Conservation (phyloP, 768 basidiomycete genomes). For the Lentinula raphanica region DNA sequence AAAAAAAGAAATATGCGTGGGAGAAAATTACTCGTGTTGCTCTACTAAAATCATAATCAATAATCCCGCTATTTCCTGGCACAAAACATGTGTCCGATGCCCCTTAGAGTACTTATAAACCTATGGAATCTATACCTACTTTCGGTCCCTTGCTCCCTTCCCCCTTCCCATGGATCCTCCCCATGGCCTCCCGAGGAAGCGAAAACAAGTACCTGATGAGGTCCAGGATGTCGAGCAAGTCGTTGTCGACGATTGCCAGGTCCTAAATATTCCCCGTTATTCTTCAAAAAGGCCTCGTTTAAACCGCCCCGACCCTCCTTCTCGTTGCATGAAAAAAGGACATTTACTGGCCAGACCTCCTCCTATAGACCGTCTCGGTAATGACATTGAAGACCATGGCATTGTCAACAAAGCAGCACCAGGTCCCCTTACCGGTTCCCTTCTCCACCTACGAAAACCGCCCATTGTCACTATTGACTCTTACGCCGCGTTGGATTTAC, state of each 20-base stretch:
- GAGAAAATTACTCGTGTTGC: background rate
- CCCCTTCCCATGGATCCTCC: constrained; percentile 51
- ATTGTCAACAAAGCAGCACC: constrained; percentile 37
- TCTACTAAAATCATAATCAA: background rate
- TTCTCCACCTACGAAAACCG: constrained; percentile 28
- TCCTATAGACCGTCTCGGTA: constrained; percentile 28
- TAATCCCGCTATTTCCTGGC: constrained; percentile 8
- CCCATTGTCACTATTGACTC: constrained; percentile 18
- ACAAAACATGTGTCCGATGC: constrained; percentile 17
- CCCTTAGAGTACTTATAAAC: constrained; percentile 27
- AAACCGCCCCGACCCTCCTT: constrained; percentile 15
- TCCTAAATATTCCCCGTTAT: constrained; percentile 1
- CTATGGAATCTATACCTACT: constrained; percentile 12
- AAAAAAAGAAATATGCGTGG: background rate
- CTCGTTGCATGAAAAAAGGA: constrained; percentile 10
- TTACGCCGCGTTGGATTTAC: constrained; percentile 19
- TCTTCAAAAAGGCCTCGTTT: constrained; percentile 4
- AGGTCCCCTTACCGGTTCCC: constrained; percentile 41
- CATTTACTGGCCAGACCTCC: constrained; percentile 21
- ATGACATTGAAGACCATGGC: constrained; percentile 43
- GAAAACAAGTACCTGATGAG: constrained; percentile 59
- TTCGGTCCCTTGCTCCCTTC: constrained; percentile 15
- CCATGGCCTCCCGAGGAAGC: constrained; percentile 52
- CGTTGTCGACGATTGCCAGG: constrained; percentile 28
- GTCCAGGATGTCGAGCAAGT: constrained; percentile 27